Base-by-base conservation (phyloP, 805 yeast genomes). In the Yamadazyma scolyti region DNA sequence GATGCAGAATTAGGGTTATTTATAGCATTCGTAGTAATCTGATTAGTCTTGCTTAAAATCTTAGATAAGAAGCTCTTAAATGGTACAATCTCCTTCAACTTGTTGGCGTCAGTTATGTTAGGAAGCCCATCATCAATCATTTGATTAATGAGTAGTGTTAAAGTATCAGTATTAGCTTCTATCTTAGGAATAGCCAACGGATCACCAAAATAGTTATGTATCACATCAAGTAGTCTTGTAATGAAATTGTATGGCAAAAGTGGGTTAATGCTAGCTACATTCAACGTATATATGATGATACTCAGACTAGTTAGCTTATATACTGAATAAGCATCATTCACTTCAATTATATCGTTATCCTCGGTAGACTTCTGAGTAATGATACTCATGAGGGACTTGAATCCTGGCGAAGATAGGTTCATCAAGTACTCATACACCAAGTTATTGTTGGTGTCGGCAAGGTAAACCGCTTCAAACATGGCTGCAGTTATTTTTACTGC, bases 41-140 rank as follows among this genome's bases (percentile, higher is more conserved):
- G 58, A 29, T 49, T 58, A 20, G 64, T 54, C n/a, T 61, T 48
- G 16, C 71, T 58, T 20, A 81, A 54, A 17, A 81, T 53, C 40
- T 73, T 68, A 27, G 72, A 67, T 15, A 82, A 49, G 5, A 80
- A 61, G 34, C 77, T 73, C 25, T 71, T 75, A 41, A 68, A 70
- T 6, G 95, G 94, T 0, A 88, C 78, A 7, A 79, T 55, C 31
- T 82, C 90, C 31, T 77, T 65, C 20, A 90, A 52, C 28, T 75
- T 71, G 51, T 86, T 85, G 31, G 77, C 64, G 42, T 88, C 95
- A 0, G 87, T 77, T 27, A 74, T 62, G 40, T 73, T 74, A 2
- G 96, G 95, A 20, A 71, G 66, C 3, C 90, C 89, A 23, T 76
- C 79, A 44, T 86, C 95, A 9, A 88, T 49, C 77, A 85, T 75